Evolutionary conservation across 352 stramenopile genomes (phyloP), one percentile per base, ranked within the genome.

Genomic region (Phytophthora rubi): DNA sequence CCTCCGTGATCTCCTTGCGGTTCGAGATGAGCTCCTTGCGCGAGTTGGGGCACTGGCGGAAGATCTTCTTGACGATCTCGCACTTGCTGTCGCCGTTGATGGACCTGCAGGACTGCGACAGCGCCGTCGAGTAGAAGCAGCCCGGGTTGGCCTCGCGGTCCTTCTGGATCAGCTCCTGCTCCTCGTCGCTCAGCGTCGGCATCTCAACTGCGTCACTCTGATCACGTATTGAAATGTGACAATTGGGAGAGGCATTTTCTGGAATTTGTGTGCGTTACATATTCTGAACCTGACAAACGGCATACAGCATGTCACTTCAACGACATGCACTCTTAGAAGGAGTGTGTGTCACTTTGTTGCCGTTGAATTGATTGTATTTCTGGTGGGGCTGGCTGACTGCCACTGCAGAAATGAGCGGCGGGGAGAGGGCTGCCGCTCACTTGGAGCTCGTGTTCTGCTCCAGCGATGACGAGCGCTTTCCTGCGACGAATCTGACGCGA

Each of bases 61-160:
- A 95, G 68, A 95, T 95, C 68, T 94, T 94, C 57, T 91, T 92
- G 45, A 93, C 70, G 62, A 88, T 89, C 62, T 95, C 86, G 63
- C 88, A 95, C 73, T 92, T 94, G 76, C 81, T 93, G 56, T 95
- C 88, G 48, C 88, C 86, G 56, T 95, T 93, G 23, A 93, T 88
- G 13, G 82, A 90, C 6, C 83, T 80, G 49, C 86, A 93, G 28
- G 86, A 92, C 63, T 92, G 82, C 23, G 86, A 94, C 45, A 95
- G 56, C 23, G 85, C 78, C 59, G 88, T 94, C 39, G 86, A 92
- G 70, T 95, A 93, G 66, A 92, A 92, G 66, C 88, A 95, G 44
- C 80, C 83, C 8, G 86, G 86, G 39, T 92, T 86, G 67, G 83
- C 77, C 55, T 88, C 75, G 23, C 86, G 84, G 75, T 94, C 86